Base-by-base conservation (phyloP, 257 asterid genomes). In the Catharanthus roseus region DNA sequence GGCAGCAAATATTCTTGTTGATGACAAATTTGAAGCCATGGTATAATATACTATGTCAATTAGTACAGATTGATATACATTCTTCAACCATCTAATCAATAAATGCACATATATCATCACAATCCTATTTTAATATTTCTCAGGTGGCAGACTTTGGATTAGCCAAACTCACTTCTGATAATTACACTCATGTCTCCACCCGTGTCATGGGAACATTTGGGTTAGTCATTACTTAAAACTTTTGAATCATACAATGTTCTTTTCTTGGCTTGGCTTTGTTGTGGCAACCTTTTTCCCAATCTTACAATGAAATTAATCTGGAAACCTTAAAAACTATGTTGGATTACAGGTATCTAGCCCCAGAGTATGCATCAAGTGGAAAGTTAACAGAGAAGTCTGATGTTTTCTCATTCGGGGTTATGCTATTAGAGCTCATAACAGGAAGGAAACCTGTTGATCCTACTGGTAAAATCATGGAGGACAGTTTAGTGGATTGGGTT, bases 171-270 rank as follows among this genome's bases (percentile, higher is more conserved):
- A 77, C 98, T 33, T 83, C 96, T 10, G 98, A 89, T 36, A 90
- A 87, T 73, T 51, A 75, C 68, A 93, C 97, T 78, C 98, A 93
- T 67, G 96, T 93, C 61, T 93, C 97, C 10, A 93, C 98, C 0
- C 98, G 98, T 3, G 97, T 93, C n/a, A 93, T 91, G 98, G 98
- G 98, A 75, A 93, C 98, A 63, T 91, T 93, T 26, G 98, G 98
- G 98, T 88, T 71, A 75, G 81, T 80, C 60, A 23, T 47, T 5
- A 41, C 45, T 41, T 51, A 44, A n/a, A n/a, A 39, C 29, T 26
- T 72, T 44, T n/a, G 45, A 26, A 45, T 39, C 11, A 19, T 3
- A n/a, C 12, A 51, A 51, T n/a, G 7, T 2, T 5, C 28, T 6
- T 21, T 21, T 19, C 3, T 21, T 6, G 1, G 11, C n/a, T 49